Conservation (phyloP, 768 basidiomycete genomes). For the Tylopilus cervinicoccineus region DNA sequence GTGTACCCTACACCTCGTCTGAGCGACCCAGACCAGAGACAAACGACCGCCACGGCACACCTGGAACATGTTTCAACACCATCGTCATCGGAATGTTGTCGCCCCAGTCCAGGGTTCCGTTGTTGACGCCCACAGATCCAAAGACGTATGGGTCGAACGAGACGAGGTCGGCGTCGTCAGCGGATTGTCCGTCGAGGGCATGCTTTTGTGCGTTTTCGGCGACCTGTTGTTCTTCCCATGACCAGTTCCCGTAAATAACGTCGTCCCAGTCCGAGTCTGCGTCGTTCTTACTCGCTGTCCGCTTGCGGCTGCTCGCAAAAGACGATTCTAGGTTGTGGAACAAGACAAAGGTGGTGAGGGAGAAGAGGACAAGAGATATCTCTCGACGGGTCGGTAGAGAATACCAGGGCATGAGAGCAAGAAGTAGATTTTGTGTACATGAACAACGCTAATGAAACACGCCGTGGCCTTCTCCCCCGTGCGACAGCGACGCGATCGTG, state of each 20-base stretch:
- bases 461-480: conserved; percentile 7
- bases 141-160: conserved; percentile 17
- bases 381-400: conserved; percentile 73
- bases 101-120: conserved; percentile 56
- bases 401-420: conserved; percentile 50
- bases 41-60: conserved; percentile 33
- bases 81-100: conserved; percentile 50
- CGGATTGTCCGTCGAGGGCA: conserved; percentile 31
- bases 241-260: conserved; percentile 67
- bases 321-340: conserved; percentile 73
- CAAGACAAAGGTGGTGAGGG: conserved; percentile 61
- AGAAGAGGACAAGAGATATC: conserved; percentile 61
- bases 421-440: not conserved
- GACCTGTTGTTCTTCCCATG: conserved; percentile 57
- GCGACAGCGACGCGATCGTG: conserved; percentile 23
- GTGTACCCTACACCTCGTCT: conserved; percentile 60
- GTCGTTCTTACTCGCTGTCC: conserved; percentile 20
- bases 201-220: conserved; percentile 52
- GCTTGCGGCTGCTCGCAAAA: conserved; percentile 45
- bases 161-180: conserved; percentile 25
- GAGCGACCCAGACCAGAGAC: not conserved
- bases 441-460: conserved; percentile 5
- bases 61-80: conserved; percentile 62
- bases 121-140: conserved; percentile 37
- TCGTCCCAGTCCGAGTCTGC: conserved; percentile 41